A percentile compares a stretch with the other conserved stretches of the same genome.
phyloP scores from a whole-genome alignment of 306 rosid species.

The Vigna mungo region DNA sequence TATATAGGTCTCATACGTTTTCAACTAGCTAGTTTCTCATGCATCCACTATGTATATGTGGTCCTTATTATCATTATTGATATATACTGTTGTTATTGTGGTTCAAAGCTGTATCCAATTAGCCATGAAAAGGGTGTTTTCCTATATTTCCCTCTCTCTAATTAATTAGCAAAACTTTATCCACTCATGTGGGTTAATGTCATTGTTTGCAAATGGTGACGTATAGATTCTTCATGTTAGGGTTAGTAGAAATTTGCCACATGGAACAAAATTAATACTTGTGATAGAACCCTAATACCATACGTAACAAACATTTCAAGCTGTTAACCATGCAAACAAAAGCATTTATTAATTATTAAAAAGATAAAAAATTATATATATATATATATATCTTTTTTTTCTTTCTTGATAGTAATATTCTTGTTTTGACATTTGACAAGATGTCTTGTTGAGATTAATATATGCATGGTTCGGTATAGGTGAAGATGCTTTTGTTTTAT shows the following conservation, averaged over 20 bases:
- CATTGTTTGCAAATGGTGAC: slow-evolving; percentile 26
- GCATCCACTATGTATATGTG: not conserved
- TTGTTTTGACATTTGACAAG: slow-evolving; percentile 6
- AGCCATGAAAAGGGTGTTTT: slow-evolving; percentile 30
- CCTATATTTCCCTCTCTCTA: slow-evolving; percentile 1
- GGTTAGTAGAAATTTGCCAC: slow-evolving; percentile 27
- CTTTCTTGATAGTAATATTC: not conserved
- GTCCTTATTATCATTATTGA: slow-evolving; percentile 30
- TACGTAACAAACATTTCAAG: slow-evolving; percentile 18
- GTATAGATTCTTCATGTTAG: not conserved
- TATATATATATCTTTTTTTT: not conserved
- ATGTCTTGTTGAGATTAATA: not conserved
- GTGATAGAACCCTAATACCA: not conserved
- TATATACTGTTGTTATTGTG: slow-evolving; percentile 1
- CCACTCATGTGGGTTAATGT: slow-evolving; percentile 14
- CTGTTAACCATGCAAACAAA: not conserved
- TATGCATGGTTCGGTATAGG: not conserved
- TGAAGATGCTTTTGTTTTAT: not conserved
- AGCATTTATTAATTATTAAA: slow-evolving; percentile 9
- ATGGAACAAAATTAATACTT: not conserved
- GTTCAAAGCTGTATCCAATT: slow-evolving; percentile 51
- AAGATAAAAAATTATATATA: not conserved
- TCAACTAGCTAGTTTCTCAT: slow-evolving; percentile 17
- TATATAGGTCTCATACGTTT: slow-evolving; percentile 24
- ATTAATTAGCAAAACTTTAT: slow-evolving; percentile 1